A percentile compares a stretch with the other conserved stretches of the same genome.
Conservation (phyloP, 768 basidiomycete species). For the Boletus sp. region DNA sequence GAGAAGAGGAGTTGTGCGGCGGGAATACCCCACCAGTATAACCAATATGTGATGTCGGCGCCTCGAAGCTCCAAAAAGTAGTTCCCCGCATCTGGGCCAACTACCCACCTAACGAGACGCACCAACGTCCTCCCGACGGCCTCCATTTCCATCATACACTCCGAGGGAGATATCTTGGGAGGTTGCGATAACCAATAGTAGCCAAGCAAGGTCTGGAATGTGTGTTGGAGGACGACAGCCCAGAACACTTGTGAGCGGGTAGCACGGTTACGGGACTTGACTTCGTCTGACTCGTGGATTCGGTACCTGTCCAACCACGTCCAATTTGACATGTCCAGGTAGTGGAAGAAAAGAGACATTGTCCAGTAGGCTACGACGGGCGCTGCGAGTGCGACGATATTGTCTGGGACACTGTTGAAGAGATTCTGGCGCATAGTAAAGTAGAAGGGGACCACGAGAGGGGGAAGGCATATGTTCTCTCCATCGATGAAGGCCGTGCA, state of each 20-base stretch:
- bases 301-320: constrained; percentile 78
- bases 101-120: constrained; percentile 32
- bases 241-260: constrained; percentile 66
- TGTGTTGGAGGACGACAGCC: constrained; percentile 85
- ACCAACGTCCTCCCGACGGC: constrained; percentile 40
- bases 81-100: constrained; percentile 42
- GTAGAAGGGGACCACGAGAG: constrained; percentile 51
- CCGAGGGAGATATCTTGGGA: constrained; percentile 26
- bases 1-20: constrained; percentile 66
- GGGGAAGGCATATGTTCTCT: constrained; percentile 36
- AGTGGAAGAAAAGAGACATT: constrained; percentile 74
- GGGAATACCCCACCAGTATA: constrained; percentile 96
- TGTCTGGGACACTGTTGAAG: constrained; percentile 63
- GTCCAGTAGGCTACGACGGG: constrained; percentile 87
- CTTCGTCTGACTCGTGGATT: constrained; percentile 85
- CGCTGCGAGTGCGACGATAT: constrained; percentile 62
- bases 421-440: constrained; percentile 44
- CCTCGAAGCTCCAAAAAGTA: constrained; percentile 37
- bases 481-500: constrained; percentile 34
- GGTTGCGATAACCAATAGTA: constrained; percentile 57
- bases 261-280: constrained; percentile 69
- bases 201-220: constrained; percentile 78
- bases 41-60: constrained; percentile 49
- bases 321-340: constrained; percentile 74
- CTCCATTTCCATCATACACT: constrained; percentile 45